Evolutionary conservation across 495 filamentous ascomycete genomes (phyloP), one percentile per base, ranked within the genome.

Genomic region (Margaritispora aquatica): DNA sequence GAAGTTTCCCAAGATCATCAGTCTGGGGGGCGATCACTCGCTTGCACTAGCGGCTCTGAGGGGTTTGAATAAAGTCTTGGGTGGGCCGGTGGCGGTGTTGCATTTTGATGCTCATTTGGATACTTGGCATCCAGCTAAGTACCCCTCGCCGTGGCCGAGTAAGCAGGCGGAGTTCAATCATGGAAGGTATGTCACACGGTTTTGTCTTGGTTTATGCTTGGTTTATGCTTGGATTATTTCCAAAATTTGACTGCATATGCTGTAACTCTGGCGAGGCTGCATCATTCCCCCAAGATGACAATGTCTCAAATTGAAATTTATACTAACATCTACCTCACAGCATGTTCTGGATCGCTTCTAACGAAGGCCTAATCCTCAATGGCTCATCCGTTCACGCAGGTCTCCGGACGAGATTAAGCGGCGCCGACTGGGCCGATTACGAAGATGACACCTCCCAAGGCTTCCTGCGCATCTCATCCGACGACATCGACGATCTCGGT

Each of bases 81-180:
- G 84, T 26, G 75, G 79, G 58, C 85, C 87, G 0, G 77, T 94
- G 26, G 82, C 88, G 2, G 90, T 94, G 13, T 76, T 95, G 49
- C 90, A 95, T 70, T 94, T 94, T 70, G 90, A 94, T 65, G 72
- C 77, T 10, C 86, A 89, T 67, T 77, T 88, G 0, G 90, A 95
- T 67, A 94, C 90, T 3, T 93, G 89, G 89, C 83, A 90, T 67
- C 90, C 90, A 1, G 81, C 79, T 13, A 87, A 86, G 57, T 93
- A 92, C 70, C 84, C 87, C 0, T 83, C 80, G 15, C 83, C 84
- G 54, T 95, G 90, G 89, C 70, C 76, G 8, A 80, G 77, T 13
- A 78, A 83, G 66, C 88, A 89, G 67, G 77, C 81, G 9, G 77
- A 82, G 59, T 95, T 93, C 74, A 93, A 85, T 67, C 90, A 95